These are phyloP conservation scores for Skeletonema menzelii DNA, from an alignment of 108 stramenopile genomes.

Conservation along the genomic window DNA sequence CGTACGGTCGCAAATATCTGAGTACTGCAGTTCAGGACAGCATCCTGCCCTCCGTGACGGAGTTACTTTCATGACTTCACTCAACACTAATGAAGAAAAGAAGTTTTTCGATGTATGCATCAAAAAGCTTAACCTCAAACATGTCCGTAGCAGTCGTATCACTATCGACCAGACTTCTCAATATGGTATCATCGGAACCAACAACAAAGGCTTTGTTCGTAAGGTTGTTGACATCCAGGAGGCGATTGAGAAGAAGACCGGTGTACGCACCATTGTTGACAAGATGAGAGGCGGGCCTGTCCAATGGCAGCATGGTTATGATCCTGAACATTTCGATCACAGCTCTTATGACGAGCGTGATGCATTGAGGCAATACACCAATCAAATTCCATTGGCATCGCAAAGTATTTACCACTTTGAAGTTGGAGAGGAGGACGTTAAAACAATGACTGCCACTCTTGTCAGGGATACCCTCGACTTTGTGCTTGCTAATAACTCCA, in stretches of 20 bases:
- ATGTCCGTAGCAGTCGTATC: constrained; percentile 44
- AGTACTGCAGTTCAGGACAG: constrained; percentile 34
- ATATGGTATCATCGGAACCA: constrained; percentile 39
- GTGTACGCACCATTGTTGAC: constrained; percentile 33
- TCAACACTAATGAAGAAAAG: constrained; percentile 22
- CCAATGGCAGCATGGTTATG: constrained; percentile 38
- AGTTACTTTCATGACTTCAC: constrained; percentile 51
- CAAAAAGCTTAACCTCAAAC: constrained; percentile 17
- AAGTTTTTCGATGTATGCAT: constrained; percentile 32
- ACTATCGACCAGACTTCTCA: constrained; percentile 40
- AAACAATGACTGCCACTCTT: background rate
- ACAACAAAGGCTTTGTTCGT: constrained; percentile 42
- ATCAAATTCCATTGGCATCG: constrained; percentile 10
- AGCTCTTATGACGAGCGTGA: constrained; percentile 46
- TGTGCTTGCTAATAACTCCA: background rate
- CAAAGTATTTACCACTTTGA: constrained; percentile 1
- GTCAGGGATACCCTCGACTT: background rate
- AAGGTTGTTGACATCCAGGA: constrained; percentile 26
- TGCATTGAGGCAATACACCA: constrained; percentile 31
- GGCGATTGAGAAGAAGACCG: constrained; percentile 38
- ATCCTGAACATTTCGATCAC: constrained; percentile 47
- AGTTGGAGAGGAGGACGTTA: background rate
- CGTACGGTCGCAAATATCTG: constrained; percentile 12
- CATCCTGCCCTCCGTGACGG: constrained; percentile 28
- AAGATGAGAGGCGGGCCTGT: constrained; percentile 47